Percentiles rank a stretch among this genome's conserved stretches.
These are phyloP conservation scores for Kwoniella sp. DNA, from an alignment of 768 basidiomycete genomes.

Conservation along the genomic window DNA sequence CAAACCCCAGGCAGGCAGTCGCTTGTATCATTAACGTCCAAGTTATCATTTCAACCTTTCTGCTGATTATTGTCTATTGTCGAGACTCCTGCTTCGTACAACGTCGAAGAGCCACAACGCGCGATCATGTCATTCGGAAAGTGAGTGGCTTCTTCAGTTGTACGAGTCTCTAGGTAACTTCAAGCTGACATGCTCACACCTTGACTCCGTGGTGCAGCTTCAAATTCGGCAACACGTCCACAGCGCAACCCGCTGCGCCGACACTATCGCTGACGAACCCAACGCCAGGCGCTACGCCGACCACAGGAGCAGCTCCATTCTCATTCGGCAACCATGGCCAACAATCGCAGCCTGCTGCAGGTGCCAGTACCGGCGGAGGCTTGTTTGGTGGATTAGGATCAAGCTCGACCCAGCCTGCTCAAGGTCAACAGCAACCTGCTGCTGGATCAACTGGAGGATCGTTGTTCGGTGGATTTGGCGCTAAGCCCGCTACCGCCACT, in stretches of 20 bases:
- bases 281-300: conserved; percentile 17
- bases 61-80: no score
- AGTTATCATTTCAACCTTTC: conserved; percentile 3
- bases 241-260: conserved; percentile 28
- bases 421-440: not conserved
- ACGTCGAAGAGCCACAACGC: no score
- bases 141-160: no score
- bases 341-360: conserved; percentile 20
- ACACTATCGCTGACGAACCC: conserved; percentile 34
- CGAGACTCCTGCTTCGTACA: no score
- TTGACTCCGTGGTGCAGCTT: conserved; percentile 29
- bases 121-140: conserved; percentile 33
- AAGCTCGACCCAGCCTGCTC: conserved; percentile 9
- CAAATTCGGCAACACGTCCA: conserved; percentile 33
- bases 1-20: no score
- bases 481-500: conserved; percentile 14
- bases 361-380: conserved; percentile 8
- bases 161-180: no score
- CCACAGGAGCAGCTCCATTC: conserved; percentile 27
- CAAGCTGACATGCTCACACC: conserved; percentile 3
- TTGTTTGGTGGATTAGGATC: conserved; percentile 22
- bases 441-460: conserved; percentile 11
- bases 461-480: conserved; percentile 20
- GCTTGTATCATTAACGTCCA: no score
- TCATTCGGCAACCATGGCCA: conserved; percentile 27